Conservation (phyloP, 2,329 filamentous ascomycete species). For the Trichoderma oligosporum region DNA sequence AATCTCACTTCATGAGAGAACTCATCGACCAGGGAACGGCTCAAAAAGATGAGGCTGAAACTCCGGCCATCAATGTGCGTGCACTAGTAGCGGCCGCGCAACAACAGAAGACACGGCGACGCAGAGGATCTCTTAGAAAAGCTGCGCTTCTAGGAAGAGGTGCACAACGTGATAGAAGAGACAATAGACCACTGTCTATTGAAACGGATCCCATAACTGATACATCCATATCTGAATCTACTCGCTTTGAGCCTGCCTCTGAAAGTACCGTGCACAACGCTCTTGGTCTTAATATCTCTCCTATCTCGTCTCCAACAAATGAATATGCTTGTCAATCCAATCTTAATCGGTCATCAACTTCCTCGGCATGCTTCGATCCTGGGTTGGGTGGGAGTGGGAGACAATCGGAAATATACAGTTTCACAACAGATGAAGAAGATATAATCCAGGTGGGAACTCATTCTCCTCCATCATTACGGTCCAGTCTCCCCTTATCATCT, state of each 20-base stretch:
- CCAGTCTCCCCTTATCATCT: slow-evolving; percentile 47
- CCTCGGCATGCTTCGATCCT: slow-evolving; percentile 22
- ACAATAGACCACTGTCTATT: slow-evolving; percentile 45
- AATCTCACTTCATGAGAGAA: slow-evolving; percentile 55
- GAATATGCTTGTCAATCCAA: slow-evolving; percentile 40
- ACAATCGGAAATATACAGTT: slow-evolving; percentile 44
- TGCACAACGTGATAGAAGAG: slow-evolving; percentile 57
- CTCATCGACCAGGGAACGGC: slow-evolving; percentile 31
- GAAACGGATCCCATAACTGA: slow-evolving; percentile 36
- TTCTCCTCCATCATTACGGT: slow-evolving; percentile 42
- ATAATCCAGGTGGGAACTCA: slow-evolving; percentile 57
- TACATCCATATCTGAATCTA: slow-evolving; percentile 23
- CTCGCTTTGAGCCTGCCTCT: slow-evolving; percentile 23
- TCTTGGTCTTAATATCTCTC: slow-evolving; percentile 47
- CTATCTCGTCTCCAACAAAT: slow-evolving; percentile 45
- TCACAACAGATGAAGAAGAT: slow-evolving; percentile 81
- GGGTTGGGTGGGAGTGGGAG: slow-evolving; percentile 24
- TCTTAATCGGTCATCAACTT: slow-evolving; percentile 21
- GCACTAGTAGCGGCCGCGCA: slow-evolving; percentile 33
- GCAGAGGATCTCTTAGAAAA: slow-evolving; percentile 83
- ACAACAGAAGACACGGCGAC: slow-evolving; percentile 56
- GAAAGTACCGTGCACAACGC: slow-evolving; percentile 30
- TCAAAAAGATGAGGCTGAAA: slow-evolving; percentile 32
- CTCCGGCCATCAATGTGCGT: slow-evolving; percentile 22
- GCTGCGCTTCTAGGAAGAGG: slow-evolving; percentile 77